Conservation (phyloP, 768 basidiomycete genomes). For the Arthromyces matolae region DNA sequence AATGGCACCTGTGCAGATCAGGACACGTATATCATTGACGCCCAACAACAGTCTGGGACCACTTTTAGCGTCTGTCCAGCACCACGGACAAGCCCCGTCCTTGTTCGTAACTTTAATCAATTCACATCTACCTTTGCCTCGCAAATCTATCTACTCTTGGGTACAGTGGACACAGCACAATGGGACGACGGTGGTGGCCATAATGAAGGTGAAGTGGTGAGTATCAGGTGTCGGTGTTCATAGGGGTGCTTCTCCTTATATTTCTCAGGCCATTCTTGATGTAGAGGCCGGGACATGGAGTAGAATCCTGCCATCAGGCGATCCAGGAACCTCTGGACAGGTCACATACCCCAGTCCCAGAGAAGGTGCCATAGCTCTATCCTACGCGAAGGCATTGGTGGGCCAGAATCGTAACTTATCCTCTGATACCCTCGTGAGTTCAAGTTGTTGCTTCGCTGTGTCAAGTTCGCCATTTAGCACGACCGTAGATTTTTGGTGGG, state of each 20-base stretch:
- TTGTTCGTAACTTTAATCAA: slow-evolving; percentile 58
- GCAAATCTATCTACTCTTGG: slow-evolving; percentile 69
- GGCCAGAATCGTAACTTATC: slow-evolving; percentile 44
- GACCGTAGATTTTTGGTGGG: slow-evolving; percentile 68
- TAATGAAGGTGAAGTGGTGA: slow-evolving; percentile 69
- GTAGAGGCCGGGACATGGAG: slow-evolving; percentile 62
- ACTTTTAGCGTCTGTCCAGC: slow-evolving; percentile 54
- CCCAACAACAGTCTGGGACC: slow-evolving; percentile 30
- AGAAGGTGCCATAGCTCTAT: slow-evolving; percentile 64
- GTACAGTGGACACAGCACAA: slow-evolving; percentile 55
- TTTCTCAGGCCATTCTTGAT: slow-evolving; percentile 56
- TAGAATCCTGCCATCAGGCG: slow-evolving; percentile 70
- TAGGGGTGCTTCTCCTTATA: too few relatives aligned
- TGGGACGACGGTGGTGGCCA: slow-evolving; percentile 68
- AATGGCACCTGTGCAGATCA: slow-evolving; percentile 54
- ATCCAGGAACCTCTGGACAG: slow-evolving; percentile 53
- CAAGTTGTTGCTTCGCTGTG: too few relatives aligned
- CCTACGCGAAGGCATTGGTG: slow-evolving; percentile 51
- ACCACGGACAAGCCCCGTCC: slow-evolving; percentile 56
- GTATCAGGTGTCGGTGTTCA: slow-evolving; percentile 18
- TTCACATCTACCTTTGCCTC: slow-evolving; percentile 53
- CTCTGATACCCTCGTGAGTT: slow-evolving; percentile 63
- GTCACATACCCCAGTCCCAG: slow-evolving; percentile 61
- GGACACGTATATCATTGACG: slow-evolving; percentile 54
- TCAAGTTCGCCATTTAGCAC: too few relatives aligned